phyloP scores from a whole-genome alignment of 1,284 basidiomycete species.

The Tilletiopsis washingtonensis region DNA sequence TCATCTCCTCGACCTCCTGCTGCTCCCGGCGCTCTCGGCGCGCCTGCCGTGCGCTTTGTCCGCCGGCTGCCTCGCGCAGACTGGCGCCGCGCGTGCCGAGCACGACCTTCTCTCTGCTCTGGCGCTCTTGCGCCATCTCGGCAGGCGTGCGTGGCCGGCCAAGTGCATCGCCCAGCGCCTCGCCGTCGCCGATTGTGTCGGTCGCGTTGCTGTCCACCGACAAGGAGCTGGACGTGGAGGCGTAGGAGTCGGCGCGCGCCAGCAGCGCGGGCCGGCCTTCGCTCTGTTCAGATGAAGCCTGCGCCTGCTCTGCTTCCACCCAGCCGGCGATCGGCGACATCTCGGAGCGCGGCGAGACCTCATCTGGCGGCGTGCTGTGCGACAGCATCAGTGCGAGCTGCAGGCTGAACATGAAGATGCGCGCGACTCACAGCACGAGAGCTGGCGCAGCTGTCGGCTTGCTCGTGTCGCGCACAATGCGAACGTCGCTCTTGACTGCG shows the following conservation, averaged over 20 bases:
- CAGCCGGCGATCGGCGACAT: constrained; percentile 5
- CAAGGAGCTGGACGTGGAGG: neutral
- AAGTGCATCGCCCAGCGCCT: neutral
- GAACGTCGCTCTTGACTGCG: too few species aligned
- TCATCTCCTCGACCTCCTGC: neutral
- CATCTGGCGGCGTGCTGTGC: neutral
- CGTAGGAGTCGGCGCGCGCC: neutral
- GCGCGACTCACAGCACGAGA: neutral
- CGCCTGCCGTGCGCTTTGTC: neutral
- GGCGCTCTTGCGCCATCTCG: neutral
- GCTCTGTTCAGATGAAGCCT: neutral
- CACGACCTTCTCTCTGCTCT: neutral
- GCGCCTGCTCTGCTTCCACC: neutral
- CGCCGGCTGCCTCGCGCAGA: neutral
- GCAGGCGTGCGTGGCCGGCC: neutral
- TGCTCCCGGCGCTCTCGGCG: neutral
- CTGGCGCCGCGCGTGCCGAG: neutral
- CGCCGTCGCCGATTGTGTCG: neutral
- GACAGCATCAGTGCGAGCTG: neutral
- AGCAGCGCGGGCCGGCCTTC: neutral
- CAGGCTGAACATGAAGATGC: neutral
- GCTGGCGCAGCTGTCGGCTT: neutral
- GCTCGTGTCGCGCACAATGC: neutral
- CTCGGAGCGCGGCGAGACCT: neutral
- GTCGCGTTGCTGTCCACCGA: neutral